Conservation (phyloP, 2,329 filamentous ascomycete genomes). For the Trichophyton benhamiae region DNA sequence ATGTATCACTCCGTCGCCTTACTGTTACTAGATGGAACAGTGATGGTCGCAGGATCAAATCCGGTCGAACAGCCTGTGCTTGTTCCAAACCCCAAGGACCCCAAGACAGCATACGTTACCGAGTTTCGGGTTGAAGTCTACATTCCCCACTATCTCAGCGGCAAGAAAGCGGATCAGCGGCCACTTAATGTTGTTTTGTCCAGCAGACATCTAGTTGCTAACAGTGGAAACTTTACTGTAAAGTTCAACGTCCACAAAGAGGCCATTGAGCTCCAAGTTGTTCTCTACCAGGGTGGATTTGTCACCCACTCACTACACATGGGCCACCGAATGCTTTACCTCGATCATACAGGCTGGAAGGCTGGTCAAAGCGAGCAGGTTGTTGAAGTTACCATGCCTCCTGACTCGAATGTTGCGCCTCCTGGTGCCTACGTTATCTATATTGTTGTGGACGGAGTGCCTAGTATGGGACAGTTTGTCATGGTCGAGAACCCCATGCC, state of each 20-base stretch:
- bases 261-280: constrained; percentile 37
- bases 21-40: constrained; percentile 47
- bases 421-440: constrained; percentile 51
- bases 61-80: constrained; percentile 48
- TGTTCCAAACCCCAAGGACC: constrained; percentile 31
- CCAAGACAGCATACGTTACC: constrained; percentile 37
- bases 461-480: constrained; percentile 42
- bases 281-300: constrained; percentile 48
- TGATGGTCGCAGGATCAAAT: constrained; percentile 49
- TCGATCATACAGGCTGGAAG: constrained; percentile 41
- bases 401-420: constrained; percentile 44
- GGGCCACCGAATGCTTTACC: constrained; percentile 46
- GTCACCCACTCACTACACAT: constrained; percentile 51
- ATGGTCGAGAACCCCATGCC: constrained; percentile 12
- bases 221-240: constrained; percentile 37
- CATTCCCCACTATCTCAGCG: constrained; percentile 48
- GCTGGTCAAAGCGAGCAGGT: constrained; percentile 30
- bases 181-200: constrained; percentile 39
- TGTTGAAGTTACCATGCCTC: constrained; percentile 43
- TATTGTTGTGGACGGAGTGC: constrained; percentile 45
- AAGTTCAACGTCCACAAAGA: constrained; percentile 35
- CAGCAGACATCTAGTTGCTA: constrained; percentile 32
- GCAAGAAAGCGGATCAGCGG: constrained; percentile 37
- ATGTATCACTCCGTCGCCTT: constrained; percentile 52
- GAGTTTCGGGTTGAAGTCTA: constrained; percentile 53